A percentile compares a stretch with the other conserved stretches of the same genome.
Conservation (phyloP, 2,329 filamentous ascomycete species). For the Hypomyces perniciosus region DNA sequence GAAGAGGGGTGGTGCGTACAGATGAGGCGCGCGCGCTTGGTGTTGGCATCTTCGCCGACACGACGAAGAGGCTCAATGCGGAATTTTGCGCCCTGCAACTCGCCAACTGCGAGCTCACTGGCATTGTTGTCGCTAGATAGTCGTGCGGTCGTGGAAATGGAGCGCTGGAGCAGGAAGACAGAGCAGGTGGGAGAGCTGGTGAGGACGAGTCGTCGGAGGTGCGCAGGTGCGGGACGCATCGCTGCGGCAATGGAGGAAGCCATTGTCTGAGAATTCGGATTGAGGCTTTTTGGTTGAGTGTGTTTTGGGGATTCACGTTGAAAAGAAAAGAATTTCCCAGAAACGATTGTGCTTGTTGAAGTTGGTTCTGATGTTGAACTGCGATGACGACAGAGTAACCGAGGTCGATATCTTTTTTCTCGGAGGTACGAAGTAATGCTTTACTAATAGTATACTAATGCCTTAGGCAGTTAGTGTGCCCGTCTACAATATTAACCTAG, state of each 20-base stretch:
- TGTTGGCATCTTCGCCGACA: slow-evolving; percentile 74
- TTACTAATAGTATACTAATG: too few species aligned
- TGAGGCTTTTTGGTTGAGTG: too few species aligned
- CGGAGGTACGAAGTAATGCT: too few species aligned
- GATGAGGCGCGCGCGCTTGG: slow-evolving; percentile 79
- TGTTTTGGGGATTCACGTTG: too few species aligned
- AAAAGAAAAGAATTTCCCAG: too few species aligned
- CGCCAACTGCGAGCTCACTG: slow-evolving; percentile 69
- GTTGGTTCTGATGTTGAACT: too few species aligned
- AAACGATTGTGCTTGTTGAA: too few species aligned
- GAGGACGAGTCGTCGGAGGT: background rate
- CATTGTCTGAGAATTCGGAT: background rate
- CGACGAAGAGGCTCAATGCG: slow-evolving; percentile 84
- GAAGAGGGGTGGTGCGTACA: slow-evolving; percentile 37
- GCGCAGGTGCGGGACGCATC: background rate
- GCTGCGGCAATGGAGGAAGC: background rate
- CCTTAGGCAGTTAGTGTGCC: too few species aligned
- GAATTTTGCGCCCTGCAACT: slow-evolving; percentile 81
- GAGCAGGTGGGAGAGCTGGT: background rate
- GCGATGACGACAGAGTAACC: too few species aligned
- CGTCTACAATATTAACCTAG: too few species aligned
- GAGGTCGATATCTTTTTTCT: too few species aligned
- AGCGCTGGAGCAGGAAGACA: slow-evolving; percentile 1
- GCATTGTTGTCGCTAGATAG: background rate
- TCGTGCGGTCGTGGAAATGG: background rate